These are phyloP conservation scores for Amphibolis antarctica DNA, from an alignment of 106 monocot genomes.

Conservation along the genomic window DNA sequence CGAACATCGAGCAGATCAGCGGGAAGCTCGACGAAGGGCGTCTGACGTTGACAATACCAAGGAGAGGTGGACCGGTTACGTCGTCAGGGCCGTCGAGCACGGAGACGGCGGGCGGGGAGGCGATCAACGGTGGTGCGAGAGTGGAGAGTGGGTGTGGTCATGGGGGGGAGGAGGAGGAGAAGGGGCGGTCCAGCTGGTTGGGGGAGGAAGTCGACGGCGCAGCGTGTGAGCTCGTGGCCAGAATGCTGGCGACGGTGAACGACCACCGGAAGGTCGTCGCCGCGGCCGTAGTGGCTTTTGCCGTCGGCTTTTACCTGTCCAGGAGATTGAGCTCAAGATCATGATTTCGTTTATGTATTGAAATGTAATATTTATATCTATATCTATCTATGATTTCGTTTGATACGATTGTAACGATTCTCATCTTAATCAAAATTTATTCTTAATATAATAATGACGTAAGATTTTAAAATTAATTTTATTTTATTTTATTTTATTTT, in stretches of 20 bases:
- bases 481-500: too few species aligned
- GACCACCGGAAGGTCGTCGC: conserved; percentile 23
- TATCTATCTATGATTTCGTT: too few species aligned
- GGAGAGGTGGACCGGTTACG: not conserved
- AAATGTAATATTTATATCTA: too few species aligned
- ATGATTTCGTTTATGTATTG: too few species aligned
- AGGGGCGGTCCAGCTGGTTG: not conserved
- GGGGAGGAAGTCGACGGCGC: not conserved
- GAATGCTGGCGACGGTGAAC: conserved; percentile 17
- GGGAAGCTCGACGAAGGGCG: conserved; percentile 13
- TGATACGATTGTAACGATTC: too few species aligned
- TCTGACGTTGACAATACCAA: conserved; percentile 17
- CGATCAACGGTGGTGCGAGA: too few species aligned
- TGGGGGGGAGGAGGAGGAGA: not conserved
- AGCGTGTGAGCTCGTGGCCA: conserved; percentile 8
- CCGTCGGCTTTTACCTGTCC: conserved; percentile 30
- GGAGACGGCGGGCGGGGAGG: not conserved
- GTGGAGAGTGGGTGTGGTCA: not conserved
- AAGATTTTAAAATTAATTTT: too few species aligned
- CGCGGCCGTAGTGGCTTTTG: conserved; percentile 29
- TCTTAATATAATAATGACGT: too few species aligned
- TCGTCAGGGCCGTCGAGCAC: not conserved
- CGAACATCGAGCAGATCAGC: conserved; percentile 12
- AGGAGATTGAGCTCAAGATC: conserved; percentile 11
- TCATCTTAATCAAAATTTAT: too few species aligned